Conservation (phyloP, 2,329 filamentous ascomycete species). For the Aureobasidium melanogenum region DNA sequence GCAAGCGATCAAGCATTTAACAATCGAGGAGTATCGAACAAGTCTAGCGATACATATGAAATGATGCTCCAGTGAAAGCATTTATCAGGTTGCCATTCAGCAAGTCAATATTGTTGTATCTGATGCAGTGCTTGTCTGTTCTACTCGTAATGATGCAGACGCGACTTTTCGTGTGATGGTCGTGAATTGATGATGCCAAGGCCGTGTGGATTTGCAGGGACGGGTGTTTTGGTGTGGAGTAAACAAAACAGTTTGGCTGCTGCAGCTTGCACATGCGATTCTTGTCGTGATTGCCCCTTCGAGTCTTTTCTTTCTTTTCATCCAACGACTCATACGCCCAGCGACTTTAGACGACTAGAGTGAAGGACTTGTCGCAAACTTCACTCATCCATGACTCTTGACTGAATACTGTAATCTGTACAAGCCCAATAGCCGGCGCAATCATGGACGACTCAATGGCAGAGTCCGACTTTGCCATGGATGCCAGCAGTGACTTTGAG, state of each 20-base stretch:
- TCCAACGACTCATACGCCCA: neutral
- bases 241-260: neutral
- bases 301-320: neutral
- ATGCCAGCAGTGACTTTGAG: conserved; percentile 17
- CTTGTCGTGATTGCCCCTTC: conserved; percentile 4
- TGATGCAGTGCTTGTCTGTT: no score
- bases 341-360: neutral
- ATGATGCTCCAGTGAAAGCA: no score
- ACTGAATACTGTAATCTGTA: neutral
- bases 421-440: conserved; percentile 1
- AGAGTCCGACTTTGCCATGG: conserved; percentile 15
- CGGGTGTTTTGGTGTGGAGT: neutral
- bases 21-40: no score
- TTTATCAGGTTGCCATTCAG: no score
- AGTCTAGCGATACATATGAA: no score
- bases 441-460: conserved; percentile 13
- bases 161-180: no score
- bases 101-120: no score
- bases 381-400: neutral
- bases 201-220: neutral
- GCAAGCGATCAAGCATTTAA: no score
- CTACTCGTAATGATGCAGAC: no score
- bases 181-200: neutral
- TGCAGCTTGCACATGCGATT: neutral
- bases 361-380: neutral